Conservation (phyloP, 2,329 filamentous ascomycete genomes). For the Colletotrichum cereale region DNA sequence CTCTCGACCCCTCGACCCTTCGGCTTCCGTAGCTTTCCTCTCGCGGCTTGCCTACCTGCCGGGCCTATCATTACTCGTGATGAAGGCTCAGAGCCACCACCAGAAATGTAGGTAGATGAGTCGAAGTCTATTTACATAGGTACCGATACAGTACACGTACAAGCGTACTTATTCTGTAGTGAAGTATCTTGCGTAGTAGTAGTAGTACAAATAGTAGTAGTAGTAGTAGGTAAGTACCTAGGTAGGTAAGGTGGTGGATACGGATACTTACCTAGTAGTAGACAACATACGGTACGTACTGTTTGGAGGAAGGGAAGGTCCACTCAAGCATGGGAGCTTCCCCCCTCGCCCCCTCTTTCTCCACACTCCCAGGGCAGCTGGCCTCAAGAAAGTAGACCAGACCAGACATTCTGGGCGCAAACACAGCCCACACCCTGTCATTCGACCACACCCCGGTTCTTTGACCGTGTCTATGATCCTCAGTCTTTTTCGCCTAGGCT, state of each 20-base stretch:
- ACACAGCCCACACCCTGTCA: constrained; percentile 34
- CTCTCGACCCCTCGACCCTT: too few relatives aligned
- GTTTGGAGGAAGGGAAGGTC: not conserved
- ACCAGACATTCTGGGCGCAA: constrained; percentile 30
- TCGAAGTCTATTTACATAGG: not conserved
- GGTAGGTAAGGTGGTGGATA: too few relatives aligned
- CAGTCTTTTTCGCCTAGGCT: constrained; percentile 8
- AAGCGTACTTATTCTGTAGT: too few relatives aligned
- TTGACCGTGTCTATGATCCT: constrained; percentile 27
- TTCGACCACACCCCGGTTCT: constrained; percentile 1
- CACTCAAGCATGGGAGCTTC: constrained; percentile 5
- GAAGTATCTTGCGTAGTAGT: too few relatives aligned
- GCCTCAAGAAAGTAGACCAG: constrained; percentile 10
- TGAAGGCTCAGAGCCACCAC: constrained; percentile 9
- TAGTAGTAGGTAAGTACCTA: too few relatives aligned
- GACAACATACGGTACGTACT: constrained; percentile 1
- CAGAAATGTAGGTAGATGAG: not conserved
- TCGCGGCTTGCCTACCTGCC: constrained; percentile 13
- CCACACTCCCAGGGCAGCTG: constrained; percentile 12
- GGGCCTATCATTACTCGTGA: constrained; percentile 21
- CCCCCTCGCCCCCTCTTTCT: not conserved
- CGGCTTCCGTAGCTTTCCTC: constrained; percentile 21
- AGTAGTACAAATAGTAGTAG: too few relatives aligned
- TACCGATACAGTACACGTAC: not conserved
- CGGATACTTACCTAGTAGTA: not conserved